Conservation (phyloP, 78 protist species). For the Dictyostelium brefeldianum region DNA sequence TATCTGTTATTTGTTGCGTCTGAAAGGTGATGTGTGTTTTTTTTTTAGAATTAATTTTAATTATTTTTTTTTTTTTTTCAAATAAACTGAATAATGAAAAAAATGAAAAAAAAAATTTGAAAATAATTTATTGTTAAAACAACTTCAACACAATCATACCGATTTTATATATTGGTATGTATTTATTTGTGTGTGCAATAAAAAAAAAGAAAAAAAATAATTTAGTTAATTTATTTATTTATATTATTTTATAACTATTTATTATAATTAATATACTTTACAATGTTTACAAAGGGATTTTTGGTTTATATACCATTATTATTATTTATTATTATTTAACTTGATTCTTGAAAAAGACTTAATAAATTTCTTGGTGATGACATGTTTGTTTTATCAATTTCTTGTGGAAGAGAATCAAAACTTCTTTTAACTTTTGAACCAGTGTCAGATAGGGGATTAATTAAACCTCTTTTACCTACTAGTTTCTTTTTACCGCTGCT, state of each 20-base stretch:
- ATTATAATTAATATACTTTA: neutral
- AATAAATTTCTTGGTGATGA: constrained; percentile 61
- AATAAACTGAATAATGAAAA: neutral
- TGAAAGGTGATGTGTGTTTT: no score
- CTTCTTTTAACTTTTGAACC: constrained; percentile 33
- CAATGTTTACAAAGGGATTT: neutral
- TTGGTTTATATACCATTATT: neutral
- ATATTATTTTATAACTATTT: neutral
- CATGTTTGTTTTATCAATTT: constrained; percentile 10
- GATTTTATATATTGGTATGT: no score
- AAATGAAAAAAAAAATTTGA: neutral
- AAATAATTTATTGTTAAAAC: neutral
- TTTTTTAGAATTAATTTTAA: no score
- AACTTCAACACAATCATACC: no score
- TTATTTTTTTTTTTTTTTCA: neutral
- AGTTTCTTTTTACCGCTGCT: constrained; percentile 8
- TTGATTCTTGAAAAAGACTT: constrained; percentile 34
- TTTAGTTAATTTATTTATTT: neutral
- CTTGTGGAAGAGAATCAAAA: constrained; percentile 32
- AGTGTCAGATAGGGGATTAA: neutral
- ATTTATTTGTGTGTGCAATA: neutral
- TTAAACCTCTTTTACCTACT: constrained; percentile 31
- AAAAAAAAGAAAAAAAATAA: neutral
- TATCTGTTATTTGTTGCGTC: no score
- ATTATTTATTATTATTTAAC: neutral